Evolutionary conservation across 1,284 basidiomycete genomes (phyloP), one percentile per base, ranked within the genome.

Genomic region (Ganoderma multipileum): DNA sequence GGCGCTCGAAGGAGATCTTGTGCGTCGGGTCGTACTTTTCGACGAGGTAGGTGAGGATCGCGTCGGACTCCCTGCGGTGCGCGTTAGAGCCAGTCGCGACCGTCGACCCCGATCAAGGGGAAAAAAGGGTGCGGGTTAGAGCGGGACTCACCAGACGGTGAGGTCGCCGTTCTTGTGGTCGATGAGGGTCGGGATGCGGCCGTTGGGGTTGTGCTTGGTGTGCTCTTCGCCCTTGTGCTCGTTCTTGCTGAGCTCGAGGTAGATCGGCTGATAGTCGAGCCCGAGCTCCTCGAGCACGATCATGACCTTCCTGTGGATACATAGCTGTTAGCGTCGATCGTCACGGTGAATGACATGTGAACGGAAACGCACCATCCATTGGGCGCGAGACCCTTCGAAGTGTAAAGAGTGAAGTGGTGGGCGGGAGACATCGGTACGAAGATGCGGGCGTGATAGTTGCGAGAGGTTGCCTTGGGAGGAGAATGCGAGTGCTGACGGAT

Each of bases 131-230:
- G 47, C 6, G n/a, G 23, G 23, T 2, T 20, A 7, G 41, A 20
- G 14, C 23, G 5, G 16, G 33, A 36, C 59, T 9, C 36, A 62
- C 72, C 74, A 75, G 42, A 76, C 33, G 23, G 68, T 65, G 61
- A 79, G 77, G 71, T 81, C 76, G 64, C 68, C 65, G 72, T 80
- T 79, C 61, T 68, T 39, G 72, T 81, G 79, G 73, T 82, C 81
- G 38, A 82, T 74, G 50, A 82, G 66, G 30, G 77, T 75, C 16
- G 80, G 80, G 44, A 81, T 79, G 14, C 79, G 75, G 1, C 78
- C 77, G 68, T 81, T 81, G n/a, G 77, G 78, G 73, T 78, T 79
- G 47, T 74, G 62, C 70, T 75, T 71, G 14, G 67, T 62, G 71
- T 77, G 75, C 61, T 69, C 72, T 0, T 69, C 66, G 0, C 18